Evolutionary conservation across 2,329 filamentous ascomycete species (phyloP).

Genomic region (Neonectria magnoliae): DNA sequence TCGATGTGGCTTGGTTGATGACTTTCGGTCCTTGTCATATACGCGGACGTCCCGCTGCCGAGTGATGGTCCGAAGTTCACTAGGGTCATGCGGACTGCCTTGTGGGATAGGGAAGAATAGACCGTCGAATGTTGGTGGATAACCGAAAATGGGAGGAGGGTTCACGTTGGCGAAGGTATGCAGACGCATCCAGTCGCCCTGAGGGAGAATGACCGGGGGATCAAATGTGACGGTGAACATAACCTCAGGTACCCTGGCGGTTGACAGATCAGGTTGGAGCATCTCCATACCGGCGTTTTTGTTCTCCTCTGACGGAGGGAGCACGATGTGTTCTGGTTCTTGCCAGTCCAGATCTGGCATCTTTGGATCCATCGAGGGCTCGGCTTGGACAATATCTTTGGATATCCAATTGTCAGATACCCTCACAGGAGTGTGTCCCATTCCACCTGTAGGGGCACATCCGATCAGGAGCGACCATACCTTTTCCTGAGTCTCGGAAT

Average conservation of each 20-base stretch:
- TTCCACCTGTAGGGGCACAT: conserved; percentile 61
- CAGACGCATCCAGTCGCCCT: conserved; percentile 70
- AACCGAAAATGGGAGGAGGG: conserved; percentile 48
- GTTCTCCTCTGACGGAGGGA: conserved; percentile 58
- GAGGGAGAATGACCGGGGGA: conserved; percentile 77
- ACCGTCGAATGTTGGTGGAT: conserved; percentile 64
- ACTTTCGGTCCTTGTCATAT: conserved; percentile 45
- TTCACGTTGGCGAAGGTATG: conserved; percentile 65
- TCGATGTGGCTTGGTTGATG: conserved; percentile 53
- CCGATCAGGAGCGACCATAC: conserved; percentile 76
- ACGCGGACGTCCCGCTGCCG: conserved; percentile 59
- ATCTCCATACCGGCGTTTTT: conserved; percentile 63
- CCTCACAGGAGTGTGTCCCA: conserved; percentile 69
- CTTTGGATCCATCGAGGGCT: conserved; percentile 54
- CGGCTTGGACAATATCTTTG: conserved; percentile 68
- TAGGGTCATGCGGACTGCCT: conserved; percentile 62
- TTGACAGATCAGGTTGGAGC: conserved; percentile 57
- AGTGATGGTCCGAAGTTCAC: conserved; percentile 66
- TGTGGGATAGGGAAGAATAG: conserved; percentile 65
- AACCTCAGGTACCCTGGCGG: conserved; percentile 71
- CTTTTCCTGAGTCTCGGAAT: conserved; percentile 55
- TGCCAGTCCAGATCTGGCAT: conserved; percentile 73
- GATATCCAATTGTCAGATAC: conserved; percentile 81
- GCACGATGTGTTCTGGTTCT: conserved; percentile 73
- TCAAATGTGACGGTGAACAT: conserved; percentile 80